Conservation (phyloP, 2,329 filamentous ascomycete genomes). For the Pseudopyricularia cyperi region DNA sequence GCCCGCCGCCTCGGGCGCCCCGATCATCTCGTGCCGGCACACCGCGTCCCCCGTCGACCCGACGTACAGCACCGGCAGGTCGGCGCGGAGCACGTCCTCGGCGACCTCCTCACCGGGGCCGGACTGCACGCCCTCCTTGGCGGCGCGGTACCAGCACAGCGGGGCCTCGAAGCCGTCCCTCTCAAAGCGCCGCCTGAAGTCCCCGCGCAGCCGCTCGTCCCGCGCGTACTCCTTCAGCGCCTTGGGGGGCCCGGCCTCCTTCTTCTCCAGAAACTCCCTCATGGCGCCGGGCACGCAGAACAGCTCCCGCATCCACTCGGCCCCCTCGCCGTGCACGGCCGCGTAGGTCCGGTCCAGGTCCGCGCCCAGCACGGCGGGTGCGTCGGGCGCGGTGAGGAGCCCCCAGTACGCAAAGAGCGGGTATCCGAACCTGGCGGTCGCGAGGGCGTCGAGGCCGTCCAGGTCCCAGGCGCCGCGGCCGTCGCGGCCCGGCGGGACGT, state of each 20-base stretch:
- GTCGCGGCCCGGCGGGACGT: slow-evolving; percentile 18
- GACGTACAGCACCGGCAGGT: slow-evolving; percentile 15
- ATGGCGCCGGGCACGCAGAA: slow-evolving; percentile 22
- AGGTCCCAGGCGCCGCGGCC: slow-evolving; percentile 20
- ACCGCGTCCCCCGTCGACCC: slow-evolving; percentile 14
- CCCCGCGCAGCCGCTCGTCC: slow-evolving; percentile 10
- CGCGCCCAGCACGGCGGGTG: slow-evolving; percentile 20
- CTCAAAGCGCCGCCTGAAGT: slow-evolving; percentile 13
- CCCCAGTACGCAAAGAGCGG: slow-evolving; percentile 29
- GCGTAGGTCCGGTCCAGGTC: slow-evolving; percentile 24
- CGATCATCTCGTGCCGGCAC: slow-evolving; percentile 11
- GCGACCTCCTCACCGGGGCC: slow-evolving; percentile 9
- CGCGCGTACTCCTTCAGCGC: slow-evolving; percentile 14
- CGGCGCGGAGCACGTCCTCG: slow-evolving; percentile 8
- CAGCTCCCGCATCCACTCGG: slow-evolving; percentile 16
- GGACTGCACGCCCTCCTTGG: slow-evolving; percentile 8
- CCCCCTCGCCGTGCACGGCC: slow-evolving; percentile 15
- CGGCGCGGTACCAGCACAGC: slow-evolving; percentile 15
- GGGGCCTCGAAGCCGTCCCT: slow-evolving; percentile 15
- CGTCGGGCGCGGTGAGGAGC: slow-evolving; percentile 24
- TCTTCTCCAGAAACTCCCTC: slow-evolving; percentile 11
- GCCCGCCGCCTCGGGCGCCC: slow-evolving; percentile 8
- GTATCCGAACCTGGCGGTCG: slow-evolving; percentile 20
- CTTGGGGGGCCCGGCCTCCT: slow-evolving; percentile 7
- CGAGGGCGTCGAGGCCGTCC: slow-evolving; percentile 16